These are phyloP conservation scores for Blastosporella zonata DNA, from an alignment of 1,284 basidiomycete species.

Conservation along the genomic window DNA sequence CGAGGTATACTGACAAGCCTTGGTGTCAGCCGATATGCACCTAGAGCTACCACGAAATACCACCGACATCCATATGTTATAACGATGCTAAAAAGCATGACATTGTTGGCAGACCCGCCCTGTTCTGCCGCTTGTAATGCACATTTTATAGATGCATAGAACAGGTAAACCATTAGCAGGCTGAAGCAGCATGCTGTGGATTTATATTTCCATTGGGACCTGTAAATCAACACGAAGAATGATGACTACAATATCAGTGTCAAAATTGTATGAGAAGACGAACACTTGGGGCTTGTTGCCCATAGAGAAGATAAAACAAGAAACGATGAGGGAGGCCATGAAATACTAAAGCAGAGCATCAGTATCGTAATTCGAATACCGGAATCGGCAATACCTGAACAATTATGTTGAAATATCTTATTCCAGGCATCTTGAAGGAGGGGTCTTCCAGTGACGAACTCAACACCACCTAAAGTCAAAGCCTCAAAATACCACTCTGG, in stretches of 20 bases:
- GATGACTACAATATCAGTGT: background rate
- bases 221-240: slow-evolving; percentile 26
- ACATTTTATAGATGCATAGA: slow-evolving; percentile 75
- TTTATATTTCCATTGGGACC: slow-evolving; percentile 85
- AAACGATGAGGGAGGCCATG: slow-evolving; percentile 81
- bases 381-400: slow-evolving; percentile 54
- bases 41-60: background rate
- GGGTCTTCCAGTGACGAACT: slow-evolving; percentile 84
- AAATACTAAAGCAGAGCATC: slow-evolving; percentile 61
- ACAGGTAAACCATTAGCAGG: slow-evolving; percentile 78
- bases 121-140: slow-evolving; percentile 66
- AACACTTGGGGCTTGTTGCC: slow-evolving; percentile 92
- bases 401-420: slow-evolving; percentile 78
- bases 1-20: slow-evolving; percentile 58
- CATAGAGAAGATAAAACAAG: slow-evolving; percentile 94
- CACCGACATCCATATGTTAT: slow-evolving; percentile 80
- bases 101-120: slow-evolving; percentile 62
- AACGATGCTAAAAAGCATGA: slow-evolving; percentile 81
- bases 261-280: slow-evolving; percentile 23
- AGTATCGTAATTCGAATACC: slow-evolving; percentile 4
- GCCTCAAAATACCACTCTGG: background rate
- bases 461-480: slow-evolving; percentile 65
- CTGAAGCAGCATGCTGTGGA: slow-evolving; percentile 77
- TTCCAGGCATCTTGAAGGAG: slow-evolving; percentile 65
- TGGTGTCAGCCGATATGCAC: background rate